These are phyloP conservation scores for Davidsoniella virescens DNA, from an alignment of 2,329 filamentous ascomycete genomes.

Conservation along the genomic window DNA sequence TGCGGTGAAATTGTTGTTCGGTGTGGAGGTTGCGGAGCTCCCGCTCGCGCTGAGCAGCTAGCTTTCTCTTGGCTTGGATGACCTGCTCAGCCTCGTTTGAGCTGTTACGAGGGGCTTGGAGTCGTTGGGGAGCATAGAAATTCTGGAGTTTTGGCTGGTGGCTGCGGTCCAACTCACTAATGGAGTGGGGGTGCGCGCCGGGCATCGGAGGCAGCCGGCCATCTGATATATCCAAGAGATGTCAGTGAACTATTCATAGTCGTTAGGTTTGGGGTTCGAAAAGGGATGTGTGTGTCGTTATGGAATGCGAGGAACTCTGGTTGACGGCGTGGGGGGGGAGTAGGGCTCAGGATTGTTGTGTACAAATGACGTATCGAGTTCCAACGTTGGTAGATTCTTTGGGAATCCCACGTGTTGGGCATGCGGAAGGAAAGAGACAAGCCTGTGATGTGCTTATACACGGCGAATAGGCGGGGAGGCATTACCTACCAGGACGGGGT, in stretches of 20 bases:
- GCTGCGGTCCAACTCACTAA: constrained; percentile 64
- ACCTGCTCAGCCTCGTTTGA: constrained; percentile 89
- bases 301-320: too few species aligned
- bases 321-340: too few species aligned
- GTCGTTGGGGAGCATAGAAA: constrained; percentile 81
- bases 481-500: constrained; percentile 18
- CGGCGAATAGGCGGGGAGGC: constrained; percentile 11
- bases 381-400: too few species aligned
- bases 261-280: too few species aligned
- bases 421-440: neutral
- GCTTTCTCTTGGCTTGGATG: constrained; percentile 97
- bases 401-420: too few species aligned
- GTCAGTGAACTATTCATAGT: too few species aligned
- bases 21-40: constrained; percentile 99
- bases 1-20: constrained; percentile 99
- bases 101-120: constrained; percentile 61
- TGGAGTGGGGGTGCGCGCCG: constrained; percentile 61
- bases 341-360: too few species aligned
- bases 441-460: too few species aligned
- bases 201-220: constrained; percentile 38
- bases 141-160: constrained; percentile 60
- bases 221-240: constrained; percentile 31
- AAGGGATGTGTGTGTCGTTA: too few species aligned
- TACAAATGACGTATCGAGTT: too few species aligned
- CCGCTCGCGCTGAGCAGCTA: constrained; percentile 96